phyloP scores from a whole-genome alignment of 345 rosid species.

The Kandelia obovata region DNA sequence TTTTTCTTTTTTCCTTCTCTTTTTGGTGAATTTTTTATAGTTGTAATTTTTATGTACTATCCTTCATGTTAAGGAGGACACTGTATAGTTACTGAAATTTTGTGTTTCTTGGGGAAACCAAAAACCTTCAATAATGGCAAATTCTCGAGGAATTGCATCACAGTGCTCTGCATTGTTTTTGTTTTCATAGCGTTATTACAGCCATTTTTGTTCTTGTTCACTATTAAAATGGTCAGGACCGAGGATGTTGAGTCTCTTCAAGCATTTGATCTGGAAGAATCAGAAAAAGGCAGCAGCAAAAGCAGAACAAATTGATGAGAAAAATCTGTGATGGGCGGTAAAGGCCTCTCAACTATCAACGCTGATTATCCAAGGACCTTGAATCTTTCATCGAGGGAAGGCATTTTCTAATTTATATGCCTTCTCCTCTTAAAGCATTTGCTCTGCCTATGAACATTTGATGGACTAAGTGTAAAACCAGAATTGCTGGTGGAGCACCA shows the following conservation, averaged over 20 bases:
- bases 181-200: background rate
- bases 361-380: background rate
- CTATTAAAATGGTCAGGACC: constrained; percentile 40
- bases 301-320: constrained; percentile 47
- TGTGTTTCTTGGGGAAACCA: constrained; percentile 91
- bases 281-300: constrained; percentile 75
- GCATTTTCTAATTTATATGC: background rate
- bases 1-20: background rate
- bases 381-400: background rate
- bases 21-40: background rate
- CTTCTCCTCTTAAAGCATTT: background rate
- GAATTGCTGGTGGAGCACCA: background rate
- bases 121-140: too few relatives aligned
- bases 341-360: constrained; percentile 16
- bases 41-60: background rate
- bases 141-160: too few relatives aligned
- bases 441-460: background rate
- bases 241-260: constrained; percentile 68
- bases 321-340: constrained; percentile 44
- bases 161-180: background rate
- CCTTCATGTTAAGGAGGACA: constrained; percentile 83
- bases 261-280: constrained; percentile 69
- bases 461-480: background rate
- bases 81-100: constrained; percentile 89
- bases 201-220: background rate